A percentile compares a stretch with the other conserved stretches of the same genome.
Evolutionary conservation across 2,329 filamentous ascomycete species (phyloP).

Genomic region (Cyphellophora attinorum): DNA sequence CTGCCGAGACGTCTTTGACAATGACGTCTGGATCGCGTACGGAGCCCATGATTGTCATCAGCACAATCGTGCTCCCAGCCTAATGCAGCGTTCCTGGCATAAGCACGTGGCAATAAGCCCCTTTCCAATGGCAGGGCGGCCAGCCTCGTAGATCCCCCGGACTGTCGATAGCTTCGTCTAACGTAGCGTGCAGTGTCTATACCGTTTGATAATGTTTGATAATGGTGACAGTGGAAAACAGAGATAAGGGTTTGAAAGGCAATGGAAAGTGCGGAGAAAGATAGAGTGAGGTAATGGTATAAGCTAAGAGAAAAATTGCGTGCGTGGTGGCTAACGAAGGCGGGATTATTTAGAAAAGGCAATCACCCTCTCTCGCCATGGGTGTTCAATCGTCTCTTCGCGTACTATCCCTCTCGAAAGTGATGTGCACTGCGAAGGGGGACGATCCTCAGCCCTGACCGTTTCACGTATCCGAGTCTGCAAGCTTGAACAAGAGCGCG

Average conservation of each 20-base stretch:
- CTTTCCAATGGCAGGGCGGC: not conserved
- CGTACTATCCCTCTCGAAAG: too few relatives aligned
- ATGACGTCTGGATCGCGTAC: constrained; percentile 29
- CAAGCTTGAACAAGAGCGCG: too few relatives aligned
- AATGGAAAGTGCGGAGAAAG: constrained; percentile 12
- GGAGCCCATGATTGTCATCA: constrained; percentile 31
- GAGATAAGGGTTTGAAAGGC: constrained; percentile 19
- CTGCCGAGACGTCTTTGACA: constrained; percentile 25
- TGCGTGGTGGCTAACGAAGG: too few relatives aligned
- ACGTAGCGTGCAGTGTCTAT: constrained; percentile 4
- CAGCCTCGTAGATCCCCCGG: constrained; percentile 2
- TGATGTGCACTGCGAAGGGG: too few relatives aligned
- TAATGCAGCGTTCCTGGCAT: constrained; percentile 19
- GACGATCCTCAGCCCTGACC: too few relatives aligned
- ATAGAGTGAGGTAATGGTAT: constrained; percentile 20
- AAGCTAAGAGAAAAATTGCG: constrained; percentile 20
- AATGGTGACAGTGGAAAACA: constrained; percentile 18
- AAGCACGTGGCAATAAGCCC: constrained; percentile 10
- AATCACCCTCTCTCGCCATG: too few relatives aligned
- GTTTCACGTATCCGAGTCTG: too few relatives aligned
- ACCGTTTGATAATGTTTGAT: constrained; percentile 2
- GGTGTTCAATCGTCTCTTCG: too few relatives aligned
- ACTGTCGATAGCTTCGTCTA: too few relatives aligned
- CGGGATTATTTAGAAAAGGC: too few relatives aligned
- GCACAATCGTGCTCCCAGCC: constrained; percentile 12